Evolutionary conservation across 257 asterid species (phyloP), one percentile per base, ranked within the genome.

Genomic region (Henckelia pumila): DNA sequence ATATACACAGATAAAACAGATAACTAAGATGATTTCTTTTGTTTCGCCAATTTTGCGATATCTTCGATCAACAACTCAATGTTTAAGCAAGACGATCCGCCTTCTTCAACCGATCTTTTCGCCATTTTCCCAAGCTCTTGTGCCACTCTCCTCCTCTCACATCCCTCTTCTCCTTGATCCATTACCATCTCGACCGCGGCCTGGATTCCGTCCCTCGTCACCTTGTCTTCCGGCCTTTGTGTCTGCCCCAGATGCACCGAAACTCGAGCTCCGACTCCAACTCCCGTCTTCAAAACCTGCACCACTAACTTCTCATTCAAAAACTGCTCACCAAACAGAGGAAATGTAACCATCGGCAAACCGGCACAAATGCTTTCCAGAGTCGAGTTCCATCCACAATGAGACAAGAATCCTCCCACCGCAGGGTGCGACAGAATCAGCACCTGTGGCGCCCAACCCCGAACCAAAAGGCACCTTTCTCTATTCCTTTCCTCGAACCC

Each of bases 371-470:
- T 5, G 1, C 77, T 76, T 68, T 84, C 89, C 0, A 84, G 72
- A 1, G 78, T 77, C 6, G 84, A 80, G 7, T 77, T 80, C 85
- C 85, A 80, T 0, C 82, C 85, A 47, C 85, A 80, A 56, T 80
- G 82, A 0, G 85, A 74, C 53, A 77, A 2, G 24, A 80, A 80
- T 3, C 82, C 85, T 52, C 77, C 77, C 3, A 80, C 70, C 0
- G 82, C 11, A 6, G 69, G 37, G 29, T 80, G 82, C 7, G 77
- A 70, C 10, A 80, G 47, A 19, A 80, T 74, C 44, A 77, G 20
- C 20, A 77, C 79, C 58, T 85, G 91, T 2, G 91, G 91, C 0
- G 82, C 79, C 91, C 91, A 85, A 0, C 88, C 91, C 19, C 81
- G 80, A 62, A 82, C 75, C 56, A 85, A 30, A 2, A 85, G 67